A percentile compares a stretch with the other conserved stretches of the same genome.
Conservation (phyloP, 257 asterid genomes). For the Fraxinus anomala region DNA sequence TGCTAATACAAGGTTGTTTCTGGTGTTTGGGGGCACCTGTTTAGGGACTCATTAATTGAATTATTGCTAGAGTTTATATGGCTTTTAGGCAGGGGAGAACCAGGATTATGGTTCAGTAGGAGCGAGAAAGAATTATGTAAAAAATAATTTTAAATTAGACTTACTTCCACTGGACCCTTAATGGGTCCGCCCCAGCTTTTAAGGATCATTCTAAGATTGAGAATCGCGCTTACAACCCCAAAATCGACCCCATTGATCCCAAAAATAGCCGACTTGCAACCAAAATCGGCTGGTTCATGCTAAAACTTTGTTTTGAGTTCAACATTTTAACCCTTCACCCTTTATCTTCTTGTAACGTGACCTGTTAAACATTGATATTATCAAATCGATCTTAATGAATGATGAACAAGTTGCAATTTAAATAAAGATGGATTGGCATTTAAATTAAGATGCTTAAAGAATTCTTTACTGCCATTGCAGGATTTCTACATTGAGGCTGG, state of each 20-base stretch:
- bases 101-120: too few species aligned
- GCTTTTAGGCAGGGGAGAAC: neutral
- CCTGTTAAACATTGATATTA: neutral
- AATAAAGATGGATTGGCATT: neutral
- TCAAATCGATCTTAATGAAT: neutral
- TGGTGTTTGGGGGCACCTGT: neutral
- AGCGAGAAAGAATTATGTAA: too few species aligned
- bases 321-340: neutral
- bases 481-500: neutral
- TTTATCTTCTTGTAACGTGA: neutral
- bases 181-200: too few species aligned
- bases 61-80: neutral
- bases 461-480: constrained; percentile 11
- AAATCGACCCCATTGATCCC: neutral
- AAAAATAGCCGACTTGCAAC: neutral
- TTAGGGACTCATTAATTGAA: neutral
- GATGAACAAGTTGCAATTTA: neutral
- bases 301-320: neutral
- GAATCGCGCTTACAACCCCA: neutral
- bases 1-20: constrained; percentile 25
- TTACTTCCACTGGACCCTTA: too few species aligned
- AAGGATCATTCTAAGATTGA: neutral
- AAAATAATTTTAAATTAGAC: too few species aligned
- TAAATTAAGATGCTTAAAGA: neutral
- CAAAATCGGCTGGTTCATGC: neutral